These are phyloP conservation scores for Fagopyrum esculentum DNA, from an alignment of 148 eudicot species.

Conservation along the genomic window DNA sequence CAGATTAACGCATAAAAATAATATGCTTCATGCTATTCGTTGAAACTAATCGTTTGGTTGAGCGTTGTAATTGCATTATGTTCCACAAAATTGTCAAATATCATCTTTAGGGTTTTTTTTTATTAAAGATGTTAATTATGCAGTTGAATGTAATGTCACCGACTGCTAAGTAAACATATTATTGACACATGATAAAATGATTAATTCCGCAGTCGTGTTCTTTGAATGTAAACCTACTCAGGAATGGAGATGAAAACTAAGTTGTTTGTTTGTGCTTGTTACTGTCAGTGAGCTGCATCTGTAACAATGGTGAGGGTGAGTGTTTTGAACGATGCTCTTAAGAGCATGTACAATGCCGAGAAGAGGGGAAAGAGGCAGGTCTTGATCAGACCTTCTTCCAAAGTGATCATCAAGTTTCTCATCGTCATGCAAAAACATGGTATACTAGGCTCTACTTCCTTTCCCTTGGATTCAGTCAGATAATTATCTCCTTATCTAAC, in stretches of 20 bases:
- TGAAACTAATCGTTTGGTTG: too few relatives aligned
- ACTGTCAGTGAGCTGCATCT: neutral
- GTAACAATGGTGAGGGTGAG: conserved; percentile 46
- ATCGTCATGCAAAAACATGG: conserved; percentile 57
- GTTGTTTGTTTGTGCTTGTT: neutral
- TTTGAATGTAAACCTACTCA: too few relatives aligned
- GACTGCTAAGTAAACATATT: too few relatives aligned
- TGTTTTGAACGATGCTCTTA: conserved; percentile 31
- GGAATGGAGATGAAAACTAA: neutral
- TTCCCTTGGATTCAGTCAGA: neutral
- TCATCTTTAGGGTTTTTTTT: too few relatives aligned
- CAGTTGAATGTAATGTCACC: too few relatives aligned
- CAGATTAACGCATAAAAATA: too few relatives aligned
- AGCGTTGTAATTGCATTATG: too few relatives aligned
- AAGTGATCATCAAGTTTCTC: conserved; percentile 53
- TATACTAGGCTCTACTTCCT: conserved; percentile 4
- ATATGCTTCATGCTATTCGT: too few relatives aligned
- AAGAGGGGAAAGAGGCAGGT: conserved; percentile 54
- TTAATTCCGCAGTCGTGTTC: too few relatives aligned
- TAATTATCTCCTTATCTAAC: neutral
- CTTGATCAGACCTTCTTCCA: conserved; percentile 50
- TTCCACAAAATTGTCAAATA: too few relatives aligned
- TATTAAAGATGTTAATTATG: too few relatives aligned
- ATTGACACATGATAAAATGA: too few relatives aligned
- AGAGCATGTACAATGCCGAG: conserved; percentile 38